A percentile compares a stretch with the other conserved stretches of the same genome.
Evolutionary conservation across 306 rosid species (phyloP).

Genomic region (Elaeagnus macrophylla): DNA sequence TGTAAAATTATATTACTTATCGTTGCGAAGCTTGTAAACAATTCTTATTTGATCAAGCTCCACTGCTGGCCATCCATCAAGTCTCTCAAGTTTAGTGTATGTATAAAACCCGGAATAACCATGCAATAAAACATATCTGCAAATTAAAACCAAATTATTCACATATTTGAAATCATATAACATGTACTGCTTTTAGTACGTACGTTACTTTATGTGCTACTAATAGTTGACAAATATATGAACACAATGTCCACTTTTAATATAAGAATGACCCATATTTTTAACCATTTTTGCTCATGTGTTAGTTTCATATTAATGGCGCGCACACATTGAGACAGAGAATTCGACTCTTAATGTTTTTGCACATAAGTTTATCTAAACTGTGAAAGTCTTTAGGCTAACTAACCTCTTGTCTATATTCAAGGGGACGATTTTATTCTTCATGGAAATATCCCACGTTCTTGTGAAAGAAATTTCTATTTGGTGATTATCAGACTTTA

Average conservation of each 20-base stretch:
- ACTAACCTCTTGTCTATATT: slow-evolving; percentile 61
- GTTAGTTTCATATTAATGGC: too few relatives aligned
- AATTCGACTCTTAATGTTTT: too few relatives aligned
- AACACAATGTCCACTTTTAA: too few relatives aligned
- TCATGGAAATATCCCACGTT: slow-evolving; percentile 31
- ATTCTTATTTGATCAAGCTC: slow-evolving; percentile 40
- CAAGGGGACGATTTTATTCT: slow-evolving; percentile 25
- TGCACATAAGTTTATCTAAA: not conserved
- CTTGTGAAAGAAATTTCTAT: slow-evolving; percentile 59
- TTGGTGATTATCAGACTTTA: slow-evolving; percentile 21
- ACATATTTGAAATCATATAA: too few relatives aligned
- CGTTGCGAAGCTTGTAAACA: slow-evolving; percentile 40
- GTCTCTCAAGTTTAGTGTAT: slow-evolving; percentile 45
- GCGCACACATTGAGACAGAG: too few relatives aligned
- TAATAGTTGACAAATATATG: too few relatives aligned
- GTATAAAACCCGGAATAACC: slow-evolving; percentile 60
- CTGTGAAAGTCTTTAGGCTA: not conserved
- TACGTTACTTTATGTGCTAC: too few relatives aligned
- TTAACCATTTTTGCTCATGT: too few relatives aligned
- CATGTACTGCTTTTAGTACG: too few relatives aligned
- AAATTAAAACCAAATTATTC: not conserved
- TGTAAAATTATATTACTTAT: slow-evolving; percentile 23
- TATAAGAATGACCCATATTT: too few relatives aligned
- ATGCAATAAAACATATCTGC: slow-evolving; percentile 49
- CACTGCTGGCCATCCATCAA: slow-evolving; percentile 37